These are phyloP conservation scores for Deinandra increscens DNA, from an alignment of 129 eudicot species.

Conservation along the genomic window DNA sequence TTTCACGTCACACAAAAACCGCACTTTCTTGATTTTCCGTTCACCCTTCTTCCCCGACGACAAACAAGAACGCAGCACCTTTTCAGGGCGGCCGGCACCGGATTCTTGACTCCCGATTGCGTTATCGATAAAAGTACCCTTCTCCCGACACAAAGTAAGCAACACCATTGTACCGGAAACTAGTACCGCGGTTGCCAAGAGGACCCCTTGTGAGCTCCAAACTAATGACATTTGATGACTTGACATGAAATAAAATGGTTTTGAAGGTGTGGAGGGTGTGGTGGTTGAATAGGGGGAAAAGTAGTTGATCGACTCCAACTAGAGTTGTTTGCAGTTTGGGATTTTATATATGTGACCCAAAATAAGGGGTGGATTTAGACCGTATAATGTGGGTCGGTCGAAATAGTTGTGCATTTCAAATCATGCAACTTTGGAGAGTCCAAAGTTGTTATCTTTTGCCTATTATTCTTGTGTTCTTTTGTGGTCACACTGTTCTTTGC, in stretches of 20 bases:
- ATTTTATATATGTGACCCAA: conserved; percentile 8
- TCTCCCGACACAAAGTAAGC: conserved; percentile 28
- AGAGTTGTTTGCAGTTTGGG: conserved; percentile 15
- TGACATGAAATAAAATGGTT: conserved; percentile 14
- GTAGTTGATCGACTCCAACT: conserved; percentile 32
- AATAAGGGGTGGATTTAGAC: conserved; percentile 15
- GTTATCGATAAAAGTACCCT: conserved; percentile 17
- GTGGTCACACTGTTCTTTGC: conserved; percentile 1
- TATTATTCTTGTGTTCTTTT: not conserved
- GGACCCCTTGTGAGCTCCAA: conserved; percentile 36
- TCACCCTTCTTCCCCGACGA: conserved; percentile 41
- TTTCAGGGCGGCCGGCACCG: conserved; percentile 3
- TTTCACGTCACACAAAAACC: conserved; percentile 46
- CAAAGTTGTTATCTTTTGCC: conserved; percentile 17
- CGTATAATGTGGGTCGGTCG: conserved; percentile 16
- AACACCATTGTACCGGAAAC: conserved; percentile 39
- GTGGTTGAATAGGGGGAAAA: conserved; percentile 32
- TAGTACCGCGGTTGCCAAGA: conserved; percentile 37
- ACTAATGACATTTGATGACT: conserved; percentile 26
- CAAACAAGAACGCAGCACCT: conserved; percentile 37
- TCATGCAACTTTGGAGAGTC: conserved; percentile 22
- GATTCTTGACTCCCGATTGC: conserved; percentile 16
- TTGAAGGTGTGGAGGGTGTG: conserved; percentile 17
- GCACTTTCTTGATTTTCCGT: conserved; percentile 43
- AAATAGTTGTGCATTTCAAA: conserved; percentile 7